Evolutionary conservation across 1,284 basidiomycete genomes (phyloP).

Genomic region (Trametes hirsuta): DNA sequence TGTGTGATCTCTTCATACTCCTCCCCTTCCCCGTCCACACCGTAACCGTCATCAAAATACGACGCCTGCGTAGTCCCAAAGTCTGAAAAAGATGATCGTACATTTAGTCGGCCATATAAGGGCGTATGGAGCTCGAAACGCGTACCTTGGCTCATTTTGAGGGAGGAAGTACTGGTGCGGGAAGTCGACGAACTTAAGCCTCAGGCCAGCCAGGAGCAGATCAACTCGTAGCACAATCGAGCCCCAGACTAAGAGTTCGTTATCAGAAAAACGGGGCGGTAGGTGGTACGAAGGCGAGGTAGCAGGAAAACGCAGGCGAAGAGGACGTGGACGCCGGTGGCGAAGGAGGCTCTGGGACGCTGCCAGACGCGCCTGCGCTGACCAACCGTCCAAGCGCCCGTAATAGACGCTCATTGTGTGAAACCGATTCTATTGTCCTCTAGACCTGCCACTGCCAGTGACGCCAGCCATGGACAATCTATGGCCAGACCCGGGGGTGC

Average conservation of each 20-base stretch:
- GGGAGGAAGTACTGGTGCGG: background rate
- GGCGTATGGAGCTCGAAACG: background rate
- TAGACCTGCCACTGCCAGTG: no score
- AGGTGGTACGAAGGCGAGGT: background rate
- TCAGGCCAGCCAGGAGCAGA: background rate
- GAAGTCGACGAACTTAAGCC: background rate
- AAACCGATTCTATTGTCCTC: no score
- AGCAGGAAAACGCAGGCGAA: background rate
- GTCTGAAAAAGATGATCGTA: conserved; percentile 10
- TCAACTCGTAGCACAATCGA: background rate
- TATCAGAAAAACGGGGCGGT: background rate
- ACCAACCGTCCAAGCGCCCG: conserved; percentile 14
- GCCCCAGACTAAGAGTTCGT: background rate
- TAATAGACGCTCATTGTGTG: conserved; percentile 3
- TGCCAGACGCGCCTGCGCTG: conserved; percentile 20
- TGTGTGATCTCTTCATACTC: conserved; percentile 83
- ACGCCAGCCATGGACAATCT: no score
- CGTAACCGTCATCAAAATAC: conserved; percentile 64
- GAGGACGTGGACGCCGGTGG: conserved; percentile 12
- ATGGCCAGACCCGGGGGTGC: no score
- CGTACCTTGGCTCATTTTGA: conserved; percentile 29
- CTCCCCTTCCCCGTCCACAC: conserved; percentile 64
- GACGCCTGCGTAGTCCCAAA: conserved; percentile 49
- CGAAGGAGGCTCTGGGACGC: conserved; percentile 4
- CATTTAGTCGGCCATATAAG: background rate